Percentiles rank a stretch among this genome's conserved stretches.
These are phyloP conservation scores for Trifolium subterraneum DNA, from an alignment of 306 rosid genomes.

Conservation along the genomic window DNA sequence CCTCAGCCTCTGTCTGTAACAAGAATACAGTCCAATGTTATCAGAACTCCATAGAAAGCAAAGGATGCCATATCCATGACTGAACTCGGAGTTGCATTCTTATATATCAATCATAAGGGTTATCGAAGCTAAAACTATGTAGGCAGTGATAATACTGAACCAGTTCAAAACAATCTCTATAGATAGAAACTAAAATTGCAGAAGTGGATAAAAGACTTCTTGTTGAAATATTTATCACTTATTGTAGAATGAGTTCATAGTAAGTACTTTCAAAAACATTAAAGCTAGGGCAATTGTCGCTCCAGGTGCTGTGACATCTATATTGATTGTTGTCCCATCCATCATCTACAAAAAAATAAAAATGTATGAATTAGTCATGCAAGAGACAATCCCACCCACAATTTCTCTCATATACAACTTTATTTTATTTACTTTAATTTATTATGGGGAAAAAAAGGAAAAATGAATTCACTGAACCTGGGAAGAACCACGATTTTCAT, in stretches of 20 bases:
- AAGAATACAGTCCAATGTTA: slow-evolving; percentile 44
- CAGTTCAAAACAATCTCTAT: slow-evolving; percentile 24
- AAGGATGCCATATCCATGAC: slow-evolving; percentile 25
- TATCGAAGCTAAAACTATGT: slow-evolving; percentile 20
- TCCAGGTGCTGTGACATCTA: slow-evolving; percentile 98
- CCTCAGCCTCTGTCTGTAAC: slow-evolving; percentile 87
- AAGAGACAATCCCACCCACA: slow-evolving; percentile 8
- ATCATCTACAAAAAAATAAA: slow-evolving; percentile 67
- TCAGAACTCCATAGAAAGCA: slow-evolving; percentile 36
- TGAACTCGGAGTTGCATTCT: slow-evolving; percentile 11
- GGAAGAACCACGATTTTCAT: slow-evolving; percentile 69
- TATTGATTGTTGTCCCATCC: slow-evolving; percentile 85
- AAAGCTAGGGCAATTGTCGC: slow-evolving; percentile 90
- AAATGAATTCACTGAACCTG: slow-evolving; percentile 64
- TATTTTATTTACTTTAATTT: slow-evolving; percentile 12
- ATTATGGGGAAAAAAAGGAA: neutral
- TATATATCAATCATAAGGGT: slow-evolving; percentile 4
- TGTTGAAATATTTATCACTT: slow-evolving; percentile 39
- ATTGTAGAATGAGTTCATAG: slow-evolving; percentile 32
- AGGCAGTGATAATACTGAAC: slow-evolving; percentile 30
- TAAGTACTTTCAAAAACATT: slow-evolving; percentile 87
- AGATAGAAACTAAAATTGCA: slow-evolving; percentile 38
- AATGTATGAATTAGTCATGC: slow-evolving; percentile 37
- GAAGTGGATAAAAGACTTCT: slow-evolving; percentile 31
- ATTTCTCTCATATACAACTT: slow-evolving; percentile 30